Evolutionary conservation across 257 asterid genomes (phyloP), one percentile per base, ranked within the genome.

Genomic region (Lantana camara): DNA sequence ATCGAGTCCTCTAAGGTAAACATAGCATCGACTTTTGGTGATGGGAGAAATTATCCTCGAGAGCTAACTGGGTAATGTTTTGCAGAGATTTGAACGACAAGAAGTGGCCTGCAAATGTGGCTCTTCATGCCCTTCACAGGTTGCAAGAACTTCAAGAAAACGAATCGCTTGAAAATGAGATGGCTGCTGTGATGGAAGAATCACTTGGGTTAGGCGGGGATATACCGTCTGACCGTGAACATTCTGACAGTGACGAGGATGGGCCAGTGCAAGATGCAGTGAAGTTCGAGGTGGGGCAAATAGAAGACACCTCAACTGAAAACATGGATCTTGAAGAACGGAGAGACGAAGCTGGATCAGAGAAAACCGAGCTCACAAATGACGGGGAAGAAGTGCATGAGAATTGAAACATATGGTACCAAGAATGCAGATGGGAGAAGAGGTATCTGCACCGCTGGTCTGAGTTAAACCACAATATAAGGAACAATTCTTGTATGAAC

Each of bases 1-100:
- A 54, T 44, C 74, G 44, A 63, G 67, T 23, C 79, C 80, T 52
- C 67, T 75, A 34, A 87, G 95, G 97, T 87, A 63, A 72, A n/a
- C 21, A 20, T 24, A 22, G 20, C 19, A 16, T 19, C 4, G 16
- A n/a, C 1, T 11, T 13, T 20, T n/a, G n/a, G n/a, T 21, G 13
- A 19, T 44, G 12, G 24, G 14, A 11, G 27, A 61, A 45, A 6
- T 45, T 42, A 15, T 4, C 35, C 14, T 42, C n/a, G n/a, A n/a
- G n/a, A n/a, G n/a, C n/a, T n/a, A 17, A 22, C 12, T 51, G 11
- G 20, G 6, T 12, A 50, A 14, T 45, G 8, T 57, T 24, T 29
- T 44, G 67, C 83, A 90, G 97, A 46, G 71, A 68, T 52, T 49
- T 44, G 34, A 67, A 55, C 6, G 84, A 72, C 15, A 72, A 68